phyloP scores from a whole-genome alignment of 148 eudicot species.

The Euryodendron excelsum region DNA sequence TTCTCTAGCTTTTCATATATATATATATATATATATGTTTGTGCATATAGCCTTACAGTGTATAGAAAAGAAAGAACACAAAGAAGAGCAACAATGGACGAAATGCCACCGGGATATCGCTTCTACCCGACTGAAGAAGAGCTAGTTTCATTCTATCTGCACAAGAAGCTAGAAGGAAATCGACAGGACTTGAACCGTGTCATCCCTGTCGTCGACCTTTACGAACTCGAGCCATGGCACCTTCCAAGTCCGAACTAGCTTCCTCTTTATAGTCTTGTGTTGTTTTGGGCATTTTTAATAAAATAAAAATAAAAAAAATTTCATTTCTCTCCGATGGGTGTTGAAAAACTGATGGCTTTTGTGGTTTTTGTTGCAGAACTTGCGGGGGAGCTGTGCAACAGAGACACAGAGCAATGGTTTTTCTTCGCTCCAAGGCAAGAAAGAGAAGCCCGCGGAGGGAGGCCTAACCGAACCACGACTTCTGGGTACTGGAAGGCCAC shows the following conservation, averaged over 20 bases:
- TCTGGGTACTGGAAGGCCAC: slow-evolving; percentile 68
- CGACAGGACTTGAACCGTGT: background rate
- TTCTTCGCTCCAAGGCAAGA: slow-evolving; percentile 52
- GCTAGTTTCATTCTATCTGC: slow-evolving; percentile 9
- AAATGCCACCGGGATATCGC: slow-evolving; percentile 29
- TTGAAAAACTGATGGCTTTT: no score
- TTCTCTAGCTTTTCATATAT: no score
- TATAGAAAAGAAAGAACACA: background rate
- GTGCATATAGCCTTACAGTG: no score
- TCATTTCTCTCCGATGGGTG: no score
- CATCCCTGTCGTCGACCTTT: background rate
- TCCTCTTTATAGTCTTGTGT: no score
- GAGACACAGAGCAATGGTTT: slow-evolving; percentile 58
- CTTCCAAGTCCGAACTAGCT: background rate
- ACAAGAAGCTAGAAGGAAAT: background rate
- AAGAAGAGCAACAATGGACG: background rate
- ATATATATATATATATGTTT: no score
- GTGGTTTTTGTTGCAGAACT: slow-evolving; percentile 19
- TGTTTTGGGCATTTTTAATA: no score
- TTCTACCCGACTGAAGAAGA: slow-evolving; percentile 17
- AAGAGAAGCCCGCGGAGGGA: slow-evolving; percentile 53
- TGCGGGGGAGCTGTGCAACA: slow-evolving; percentile 40
- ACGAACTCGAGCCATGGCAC: background rate
- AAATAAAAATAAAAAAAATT: no score
- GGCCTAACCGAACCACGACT: slow-evolving; percentile 44